These are phyloP conservation scores for Calonectria henricotiae DNA, from an alignment of 2,329 filamentous ascomycete genomes.

Conservation along the genomic window DNA sequence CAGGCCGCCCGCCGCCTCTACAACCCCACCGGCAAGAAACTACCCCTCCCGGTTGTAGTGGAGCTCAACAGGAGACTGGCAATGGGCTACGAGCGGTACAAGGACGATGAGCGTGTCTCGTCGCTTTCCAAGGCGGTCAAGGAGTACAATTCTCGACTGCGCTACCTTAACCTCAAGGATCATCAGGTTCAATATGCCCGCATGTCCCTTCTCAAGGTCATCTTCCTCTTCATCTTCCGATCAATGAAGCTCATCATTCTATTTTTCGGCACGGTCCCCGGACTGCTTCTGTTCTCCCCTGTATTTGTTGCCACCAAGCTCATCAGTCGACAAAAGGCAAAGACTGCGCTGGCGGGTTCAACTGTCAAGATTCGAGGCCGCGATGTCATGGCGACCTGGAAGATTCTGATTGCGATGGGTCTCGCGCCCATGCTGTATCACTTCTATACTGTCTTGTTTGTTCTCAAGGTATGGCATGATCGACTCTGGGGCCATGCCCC, in stretches of 20 bases:
- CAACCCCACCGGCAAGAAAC: slow-evolving; percentile 93
- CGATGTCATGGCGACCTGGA: slow-evolving; percentile 96
- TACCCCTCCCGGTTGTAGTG: slow-evolving; percentile 92
- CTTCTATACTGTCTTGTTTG: slow-evolving; percentile 83
- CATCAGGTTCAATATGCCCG: slow-evolving; percentile 95
- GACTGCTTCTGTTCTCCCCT: slow-evolving; percentile 88
- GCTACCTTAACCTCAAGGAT: slow-evolving; percentile 89
- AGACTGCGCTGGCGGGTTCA: slow-evolving; percentile 86
- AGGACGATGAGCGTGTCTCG: slow-evolving; percentile 89
- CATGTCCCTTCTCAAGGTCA: slow-evolving; percentile 83
- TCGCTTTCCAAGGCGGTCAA: slow-evolving; percentile 82
- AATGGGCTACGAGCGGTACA: slow-evolving; percentile 92
- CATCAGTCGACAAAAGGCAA: slow-evolving; percentile 87
- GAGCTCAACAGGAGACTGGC: slow-evolving; percentile 94
- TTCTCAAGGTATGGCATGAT: slow-evolving; percentile 85
- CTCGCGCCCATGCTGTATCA: slow-evolving; percentile 88
- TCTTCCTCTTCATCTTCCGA: slow-evolving; percentile 85
- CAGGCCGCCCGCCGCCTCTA: slow-evolving; percentile 95
- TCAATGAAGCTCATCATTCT: slow-evolving; percentile 84
- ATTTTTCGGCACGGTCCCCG: slow-evolving; percentile 86
- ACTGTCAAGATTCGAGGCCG: slow-evolving; percentile 90
- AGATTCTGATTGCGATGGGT: slow-evolving; percentile 88
- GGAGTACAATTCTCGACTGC: slow-evolving; percentile 89
- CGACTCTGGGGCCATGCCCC: slow-evolving; percentile 88
- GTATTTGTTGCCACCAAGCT: slow-evolving; percentile 89